Base-by-base conservation (phyloP, 1,139 yeast genomes). In the Nakaseomyces uthaithaninus region DNA sequence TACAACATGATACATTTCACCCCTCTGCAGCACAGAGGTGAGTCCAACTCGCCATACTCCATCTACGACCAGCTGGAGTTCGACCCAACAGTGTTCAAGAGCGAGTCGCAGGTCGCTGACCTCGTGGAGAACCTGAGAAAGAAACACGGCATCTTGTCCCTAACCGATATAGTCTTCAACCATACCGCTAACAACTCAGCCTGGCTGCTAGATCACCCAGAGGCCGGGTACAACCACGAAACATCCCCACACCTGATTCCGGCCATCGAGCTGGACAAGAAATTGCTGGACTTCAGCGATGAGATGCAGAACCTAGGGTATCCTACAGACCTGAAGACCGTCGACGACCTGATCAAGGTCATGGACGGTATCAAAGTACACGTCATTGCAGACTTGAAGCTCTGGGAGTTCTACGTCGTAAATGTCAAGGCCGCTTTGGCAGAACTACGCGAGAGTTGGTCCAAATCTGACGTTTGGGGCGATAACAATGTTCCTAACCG, bases 1-100 rank as follows among this genome's bases (percentile, higher is more conserved):
- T 91, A 89, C 67, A 91, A 91, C 60, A 85, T 89, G 95, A 68
- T 91, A 36, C 98, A 91, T 65, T 91, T 91, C 59, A 87, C 97
- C 2, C 98, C 98, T 0, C 68, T 91, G 48, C 96, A 89, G 62
- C 66, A 78, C 48, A 71, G 97, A 39, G 98, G 98, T 20, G 80
- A 72, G 43, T 84, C 95, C 1, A 74, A 89, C 59, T 87, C 96
- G 7, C 97, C 98, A 0, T 91, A 89, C 57, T 84, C 95, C 3
- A 84, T 91, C 40, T 81, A 67, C 53, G 96, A 91, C 60, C 97
- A 91, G 62, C 71, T 86, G 49, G 60, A 57, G 19, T 87, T 82
- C 62, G 97, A 91, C 57, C 75, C 82, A 0, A 60, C 54, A 0
- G 63, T 78, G 27, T 91, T 91, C 57, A 64, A 71, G 23, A 55